A percentile compares a stretch with the other conserved stretches of the same genome.
Evolutionary conservation across 371 early-diverging fungal genomes (phyloP).

Genomic region (Lichtheimia ornata): DNA sequence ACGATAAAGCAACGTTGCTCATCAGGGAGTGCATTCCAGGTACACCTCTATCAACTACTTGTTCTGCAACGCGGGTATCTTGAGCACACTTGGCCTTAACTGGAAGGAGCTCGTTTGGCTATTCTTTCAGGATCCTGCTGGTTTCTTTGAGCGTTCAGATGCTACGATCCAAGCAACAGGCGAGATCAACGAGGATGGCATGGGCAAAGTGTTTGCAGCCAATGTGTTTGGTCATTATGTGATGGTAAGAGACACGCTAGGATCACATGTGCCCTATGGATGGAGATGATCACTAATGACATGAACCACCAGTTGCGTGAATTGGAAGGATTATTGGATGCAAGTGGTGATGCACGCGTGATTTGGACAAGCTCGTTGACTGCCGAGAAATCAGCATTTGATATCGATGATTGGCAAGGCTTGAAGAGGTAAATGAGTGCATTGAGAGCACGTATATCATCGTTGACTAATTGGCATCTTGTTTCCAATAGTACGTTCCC

Average conservation of each 20-base stretch:
- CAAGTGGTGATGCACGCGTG: conserved; percentile 58
- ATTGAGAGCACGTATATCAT: neutral
- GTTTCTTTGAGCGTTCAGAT: conserved; percentile 67
- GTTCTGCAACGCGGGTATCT: conserved; percentile 84
- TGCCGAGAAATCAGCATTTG: conserved; percentile 52
- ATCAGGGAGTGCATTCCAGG: conserved; percentile 13
- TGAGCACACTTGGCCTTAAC: conserved; percentile 60
- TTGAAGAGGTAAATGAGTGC: conserved; percentile 44
- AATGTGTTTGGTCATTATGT: conserved; percentile 91
- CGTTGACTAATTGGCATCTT: neutral
- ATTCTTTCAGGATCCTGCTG: conserved; percentile 57
- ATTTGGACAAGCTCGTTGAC: conserved; percentile 84
- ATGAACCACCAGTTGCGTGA: conserved; percentile 50
- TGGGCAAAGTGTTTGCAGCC: conserved; percentile 79
- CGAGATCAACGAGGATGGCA: conserved; percentile 64
- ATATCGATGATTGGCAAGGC: conserved; percentile 73
- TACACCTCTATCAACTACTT: conserved; percentile 64
- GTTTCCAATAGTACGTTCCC: conserved; percentile 43
- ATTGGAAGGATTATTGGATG: conserved; percentile 48
- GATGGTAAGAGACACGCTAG: conserved; percentile 55
- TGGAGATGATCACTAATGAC: neutral
- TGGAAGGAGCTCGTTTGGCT: conserved; percentile 46
- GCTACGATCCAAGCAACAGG: conserved; percentile 64
- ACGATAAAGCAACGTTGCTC: neutral
- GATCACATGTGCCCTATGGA: neutral